Base-by-base conservation (phyloP, 2,329 filamentous ascomycete species). In the Fusarium nelsonii region DNA sequence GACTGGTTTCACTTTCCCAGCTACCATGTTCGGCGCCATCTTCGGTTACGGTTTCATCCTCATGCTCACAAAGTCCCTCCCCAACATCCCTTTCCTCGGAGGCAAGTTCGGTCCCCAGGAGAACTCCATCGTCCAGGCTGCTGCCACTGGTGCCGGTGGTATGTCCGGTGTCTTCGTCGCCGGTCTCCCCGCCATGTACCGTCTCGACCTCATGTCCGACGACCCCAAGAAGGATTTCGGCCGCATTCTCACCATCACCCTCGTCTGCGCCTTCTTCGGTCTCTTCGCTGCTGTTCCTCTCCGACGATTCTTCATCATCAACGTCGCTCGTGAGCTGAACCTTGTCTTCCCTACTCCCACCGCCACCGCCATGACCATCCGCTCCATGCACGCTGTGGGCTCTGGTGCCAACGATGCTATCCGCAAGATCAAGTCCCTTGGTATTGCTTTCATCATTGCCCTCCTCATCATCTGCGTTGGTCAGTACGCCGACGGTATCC, bases 251-350 rank as follows among this genome's bases (percentile, higher is more conserved):
- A 86, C 86, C 30, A 82, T 91, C 66, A 90, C 88, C 3, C 81
- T 88, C 43, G 85, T 89, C 48, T 87, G 86, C 61, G 87, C 85
- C 11, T 89, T 89, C 78, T 90, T 90, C 75, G 89, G 89, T 6
- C 83, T 90, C 63, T 88, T 88, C 76, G 88, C 89, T 68, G 85
- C 85, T 49, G 88, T 87, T 0, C 87, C 88, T 9, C 82, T 90
- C 20, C 86, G 89, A 60, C 90, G 89, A 74, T 91, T 91, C 80
- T 91, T 90, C 80, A 85, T 91, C 76, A 86, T 91, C 75, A 87
- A 89, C 61, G 86, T 90, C 14, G 87, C 87, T 4, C 82, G 87
- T 11, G 87, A 90, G 77, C 78, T 89, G 33, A 84, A 83, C 58
- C 81, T 90, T 44, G 82, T 89, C 58, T 90, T 89, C 77, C 87